phyloP scores from a whole-genome alignment of 176 grass and related monocot genomes.

The Cenchrus purpureus region DNA sequence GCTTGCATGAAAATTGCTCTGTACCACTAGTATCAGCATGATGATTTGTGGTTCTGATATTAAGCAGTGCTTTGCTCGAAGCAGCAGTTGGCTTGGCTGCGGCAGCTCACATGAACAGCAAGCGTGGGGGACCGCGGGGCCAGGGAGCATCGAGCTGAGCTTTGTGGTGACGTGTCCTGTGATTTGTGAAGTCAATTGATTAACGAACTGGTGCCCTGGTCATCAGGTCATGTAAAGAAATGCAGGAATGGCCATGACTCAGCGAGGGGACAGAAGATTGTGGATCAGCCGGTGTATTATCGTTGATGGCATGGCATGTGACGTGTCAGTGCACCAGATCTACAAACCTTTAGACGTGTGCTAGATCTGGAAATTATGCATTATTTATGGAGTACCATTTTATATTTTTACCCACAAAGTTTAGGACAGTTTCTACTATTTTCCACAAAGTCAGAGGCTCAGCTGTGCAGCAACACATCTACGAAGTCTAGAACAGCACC shows the following conservation, averaged over 20 bases:
- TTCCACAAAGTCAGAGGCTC: not conserved
- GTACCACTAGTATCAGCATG: not conserved
- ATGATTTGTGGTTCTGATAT: too few relatives aligned
- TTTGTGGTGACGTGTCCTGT: not conserved
- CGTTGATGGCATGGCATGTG: not conserved
- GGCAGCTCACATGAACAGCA: not conserved
- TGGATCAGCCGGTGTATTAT: not conserved
- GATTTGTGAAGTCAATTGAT: not conserved
- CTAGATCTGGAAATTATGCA: not conserved
- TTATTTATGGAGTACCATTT: not conserved
- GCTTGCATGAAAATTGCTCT: not conserved
- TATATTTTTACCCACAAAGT: not conserved
- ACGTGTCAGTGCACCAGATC: conserved; percentile 19
- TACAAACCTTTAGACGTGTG: not conserved
- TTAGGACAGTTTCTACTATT: not conserved
- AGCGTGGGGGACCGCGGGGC: too few relatives aligned
- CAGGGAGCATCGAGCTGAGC: not conserved
- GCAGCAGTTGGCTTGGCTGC: not conserved
- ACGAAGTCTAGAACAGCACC: not conserved
- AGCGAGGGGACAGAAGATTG: not conserved
- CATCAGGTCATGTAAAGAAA: conserved; percentile 24
- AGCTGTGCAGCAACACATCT: not conserved
- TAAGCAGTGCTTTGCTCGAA: too few relatives aligned
- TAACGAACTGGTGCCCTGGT: not conserved
- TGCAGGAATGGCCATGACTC: not conserved